phyloP scores from a whole-genome alignment of 23 red algal genomes.

The Cyanidium caldarium region DNA sequence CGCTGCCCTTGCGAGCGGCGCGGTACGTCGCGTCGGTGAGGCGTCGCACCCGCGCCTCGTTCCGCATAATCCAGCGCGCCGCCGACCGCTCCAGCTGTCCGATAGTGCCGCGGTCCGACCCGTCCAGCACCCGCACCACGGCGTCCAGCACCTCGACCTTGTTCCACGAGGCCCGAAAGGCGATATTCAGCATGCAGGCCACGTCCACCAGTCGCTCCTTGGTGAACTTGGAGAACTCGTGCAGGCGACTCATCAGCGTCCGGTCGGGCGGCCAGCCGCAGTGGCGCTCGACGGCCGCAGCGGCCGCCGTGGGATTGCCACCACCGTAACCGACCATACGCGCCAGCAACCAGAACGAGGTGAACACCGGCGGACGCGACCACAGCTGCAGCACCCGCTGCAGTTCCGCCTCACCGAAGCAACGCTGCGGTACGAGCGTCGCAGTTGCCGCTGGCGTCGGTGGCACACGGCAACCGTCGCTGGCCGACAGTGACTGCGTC shows the following conservation, averaged over 20 bases:
- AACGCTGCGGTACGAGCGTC: neutral
- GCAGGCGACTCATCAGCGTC: neutral
- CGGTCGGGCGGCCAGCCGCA: neutral
- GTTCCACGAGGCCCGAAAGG: neutral
- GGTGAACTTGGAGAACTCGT: neutral
- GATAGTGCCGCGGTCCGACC: neutral
- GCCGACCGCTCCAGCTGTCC: neutral
- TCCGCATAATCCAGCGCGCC: neutral
- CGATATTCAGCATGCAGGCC: neutral
- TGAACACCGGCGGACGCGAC: neutral
- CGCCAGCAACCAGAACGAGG: neutral
- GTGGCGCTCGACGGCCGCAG: neutral
- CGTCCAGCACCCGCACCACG: neutral
- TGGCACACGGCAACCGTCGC: no score
- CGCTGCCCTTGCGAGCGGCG: neutral
- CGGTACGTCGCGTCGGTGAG: neutral
- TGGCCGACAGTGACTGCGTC: no score
- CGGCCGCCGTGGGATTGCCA: neutral
- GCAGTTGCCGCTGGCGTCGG: neutral
- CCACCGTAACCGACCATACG: neutral
- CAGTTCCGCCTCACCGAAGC: neutral
- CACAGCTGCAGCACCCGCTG: neutral
- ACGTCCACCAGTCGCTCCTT: neutral
- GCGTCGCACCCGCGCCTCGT: neutral
- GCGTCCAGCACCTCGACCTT: neutral